Percentiles rank a stretch among this genome's conserved stretches.
phyloP scores from a whole-genome alignment of 2,329 filamentous ascomycete species.

The Monosporascus sp. region DNA sequence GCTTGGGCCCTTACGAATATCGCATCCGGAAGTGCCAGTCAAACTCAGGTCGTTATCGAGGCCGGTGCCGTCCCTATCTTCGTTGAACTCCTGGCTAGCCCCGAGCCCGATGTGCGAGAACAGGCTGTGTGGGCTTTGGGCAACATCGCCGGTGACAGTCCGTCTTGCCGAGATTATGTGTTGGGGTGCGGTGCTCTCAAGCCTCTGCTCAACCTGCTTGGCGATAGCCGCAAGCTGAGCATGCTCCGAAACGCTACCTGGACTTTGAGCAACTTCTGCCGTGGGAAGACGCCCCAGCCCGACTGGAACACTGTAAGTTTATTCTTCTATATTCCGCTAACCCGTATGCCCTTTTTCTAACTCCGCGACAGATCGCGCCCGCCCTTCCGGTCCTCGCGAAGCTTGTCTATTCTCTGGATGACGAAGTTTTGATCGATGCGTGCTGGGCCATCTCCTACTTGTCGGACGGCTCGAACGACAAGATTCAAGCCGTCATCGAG shows the following conservation, averaged over 20 bases:
- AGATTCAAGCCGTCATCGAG: constrained; percentile 98
- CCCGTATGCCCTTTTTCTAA: constrained; percentile 6
- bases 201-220: constrained; percentile 81
- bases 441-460: constrained; percentile 99
- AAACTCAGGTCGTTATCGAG: constrained; percentile 98
- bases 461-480: constrained; percentile 96
- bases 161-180: constrained; percentile 94
- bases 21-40: constrained; percentile 90
- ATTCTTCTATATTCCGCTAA: not conserved
- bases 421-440: constrained; percentile 96
- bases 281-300: constrained; percentile 97
- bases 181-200: constrained; percentile 85
- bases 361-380: constrained; percentile 68
- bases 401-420: constrained; percentile 96
- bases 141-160: constrained; percentile 98
- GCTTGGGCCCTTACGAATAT: constrained; percentile 99
- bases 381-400: constrained; percentile 93
- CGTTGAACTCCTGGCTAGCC: constrained; percentile 90
- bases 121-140: constrained; percentile 98
- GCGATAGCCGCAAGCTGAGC: constrained; percentile 96
- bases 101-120: constrained; percentile 94
- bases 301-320: constrained; percentile 88
- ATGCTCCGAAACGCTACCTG: constrained; percentile 99
- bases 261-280: constrained; percentile 99
- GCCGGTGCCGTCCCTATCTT: constrained; percentile 98